phyloP scores from a whole-genome alignment of 441 rosid species.

The Biscutella auriculata region DNA sequence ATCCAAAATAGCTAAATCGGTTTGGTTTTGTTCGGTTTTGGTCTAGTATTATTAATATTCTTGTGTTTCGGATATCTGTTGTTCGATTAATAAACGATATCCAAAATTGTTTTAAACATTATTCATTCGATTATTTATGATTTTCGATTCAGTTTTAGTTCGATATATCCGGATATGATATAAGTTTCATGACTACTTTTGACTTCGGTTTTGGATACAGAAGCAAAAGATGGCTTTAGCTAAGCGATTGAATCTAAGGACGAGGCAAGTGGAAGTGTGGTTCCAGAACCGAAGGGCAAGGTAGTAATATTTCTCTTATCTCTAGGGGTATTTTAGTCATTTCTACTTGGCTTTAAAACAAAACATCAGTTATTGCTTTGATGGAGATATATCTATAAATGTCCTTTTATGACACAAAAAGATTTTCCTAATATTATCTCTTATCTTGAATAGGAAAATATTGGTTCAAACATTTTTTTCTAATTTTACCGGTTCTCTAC shows the following conservation, averaged over 20 bases:
- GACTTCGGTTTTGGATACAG: slow-evolving; percentile 31
- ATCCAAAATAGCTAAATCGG: too few species aligned
- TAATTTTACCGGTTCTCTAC: too few species aligned
- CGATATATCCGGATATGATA: too few species aligned
- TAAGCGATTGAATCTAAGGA: slow-evolving; percentile 60
- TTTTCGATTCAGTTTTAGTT: too few species aligned
- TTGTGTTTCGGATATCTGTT: too few species aligned
- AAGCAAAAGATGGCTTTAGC: slow-evolving; percentile 72
- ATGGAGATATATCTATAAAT: slow-evolving; percentile 1
- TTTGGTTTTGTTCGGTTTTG: too few species aligned
- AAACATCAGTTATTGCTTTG: slow-evolving; percentile 5
- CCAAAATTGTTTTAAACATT: too few species aligned
- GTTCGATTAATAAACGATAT: too few species aligned
- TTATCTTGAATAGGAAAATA: background rate
- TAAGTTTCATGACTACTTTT: too few species aligned
- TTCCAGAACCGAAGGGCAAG: slow-evolving; percentile 93
- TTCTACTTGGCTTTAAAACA: background rate
- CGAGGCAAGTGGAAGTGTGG: slow-evolving; percentile 94
- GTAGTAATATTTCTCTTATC: slow-evolving; percentile 15
- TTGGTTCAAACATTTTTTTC: too few species aligned
- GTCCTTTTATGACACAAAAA: slow-evolving; percentile 17
- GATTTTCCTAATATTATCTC: slow-evolving; percentile 5
- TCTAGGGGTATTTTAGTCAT: slow-evolving; percentile 8
- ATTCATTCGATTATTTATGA: too few species aligned
- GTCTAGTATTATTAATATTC: too few species aligned